Conservation (phyloP, 1,284 basidiomycete species). For the Apiotrichum laibachii region DNA sequence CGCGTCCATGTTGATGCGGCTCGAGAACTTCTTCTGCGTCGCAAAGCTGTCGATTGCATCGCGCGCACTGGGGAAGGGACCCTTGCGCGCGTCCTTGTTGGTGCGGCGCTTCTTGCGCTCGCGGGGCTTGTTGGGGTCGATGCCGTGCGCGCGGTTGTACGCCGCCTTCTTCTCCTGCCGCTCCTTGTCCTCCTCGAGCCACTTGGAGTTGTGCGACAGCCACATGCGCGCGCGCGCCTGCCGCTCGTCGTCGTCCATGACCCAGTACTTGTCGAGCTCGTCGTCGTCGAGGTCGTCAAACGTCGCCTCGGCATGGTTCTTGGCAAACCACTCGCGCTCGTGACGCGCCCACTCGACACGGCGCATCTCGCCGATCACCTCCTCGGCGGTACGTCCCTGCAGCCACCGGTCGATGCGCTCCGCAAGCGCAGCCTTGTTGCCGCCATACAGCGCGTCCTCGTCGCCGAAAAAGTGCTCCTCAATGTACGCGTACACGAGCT, state of each 20-base stretch:
- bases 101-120: constrained; percentile 18
- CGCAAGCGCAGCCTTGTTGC: constrained; percentile 16
- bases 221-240: constrained; percentile 89
- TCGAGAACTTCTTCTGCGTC: constrained; percentile 41
- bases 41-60: constrained; percentile 40
- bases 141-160: constrained; percentile 29
- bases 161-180: constrained; percentile 34
- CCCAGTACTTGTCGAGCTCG: constrained; percentile 76
- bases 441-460: constrained; percentile 30
- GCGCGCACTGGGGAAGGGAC: constrained; percentile 33
- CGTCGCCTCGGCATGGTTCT: constrained; percentile 32
- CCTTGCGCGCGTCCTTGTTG: constrained; percentile 25
- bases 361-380: constrained; percentile 49
- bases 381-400: constrained; percentile 33
- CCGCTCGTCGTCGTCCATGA: constrained; percentile 81
- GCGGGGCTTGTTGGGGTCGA: constrained; percentile 28
- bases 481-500: constrained; percentile 31
- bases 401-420: constrained; percentile 38
- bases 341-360: constrained; percentile 56
- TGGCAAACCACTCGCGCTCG: constrained; percentile 34
- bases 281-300: constrained; percentile 83
- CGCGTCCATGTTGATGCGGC: constrained; percentile 40
- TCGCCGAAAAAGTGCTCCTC: constrained; percentile 34
- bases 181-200: constrained; percentile 77
- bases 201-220: constrained; percentile 94